A percentile compares a stretch with the other conserved stretches of the same genome.
These are phyloP conservation scores for Rachicladosporium sp. DNA, from an alignment of 2,329 filamentous ascomycete genomes.

Conservation along the genomic window DNA sequence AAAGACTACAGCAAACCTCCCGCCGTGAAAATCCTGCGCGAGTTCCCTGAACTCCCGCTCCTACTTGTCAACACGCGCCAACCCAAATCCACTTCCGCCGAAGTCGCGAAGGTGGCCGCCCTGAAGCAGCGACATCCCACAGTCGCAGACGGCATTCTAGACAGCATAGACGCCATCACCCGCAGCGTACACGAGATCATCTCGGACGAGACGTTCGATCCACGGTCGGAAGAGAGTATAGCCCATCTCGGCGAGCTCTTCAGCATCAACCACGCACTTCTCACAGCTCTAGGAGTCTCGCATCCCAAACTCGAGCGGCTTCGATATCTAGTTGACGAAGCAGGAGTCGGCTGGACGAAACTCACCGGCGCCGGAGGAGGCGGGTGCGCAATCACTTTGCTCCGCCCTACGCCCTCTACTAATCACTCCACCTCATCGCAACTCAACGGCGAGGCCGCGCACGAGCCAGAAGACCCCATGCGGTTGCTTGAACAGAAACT, in stretches of 20 bases:
- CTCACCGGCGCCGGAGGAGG: constrained; percentile 91
- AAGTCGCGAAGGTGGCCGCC: constrained; percentile 74
- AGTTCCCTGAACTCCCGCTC: constrained; percentile 84
- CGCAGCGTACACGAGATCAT: constrained; percentile 45
- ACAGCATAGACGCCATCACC: constrained; percentile 69
- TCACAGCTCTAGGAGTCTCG: constrained; percentile 85
- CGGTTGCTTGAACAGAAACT: constrained; percentile 50
- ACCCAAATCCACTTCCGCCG: constrained; percentile 68
- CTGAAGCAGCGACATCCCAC: constrained; percentile 61
- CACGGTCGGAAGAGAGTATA: constrained; percentile 50
- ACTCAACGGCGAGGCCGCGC: constrained; percentile 13
- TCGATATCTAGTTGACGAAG: constrained; percentile 78
- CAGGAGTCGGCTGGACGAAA: constrained; percentile 92
- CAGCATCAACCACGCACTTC: constrained; percentile 82
- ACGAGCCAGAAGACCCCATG: constrained; percentile 26
- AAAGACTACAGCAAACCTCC: constrained; percentile 62
- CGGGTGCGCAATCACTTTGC: constrained; percentile 84
- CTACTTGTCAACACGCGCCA: constrained; percentile 83
- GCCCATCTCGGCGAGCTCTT: constrained; percentile 74
- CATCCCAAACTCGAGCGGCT: constrained; percentile 88
- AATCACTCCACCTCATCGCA: constrained; percentile 32
- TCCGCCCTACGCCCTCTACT: constrained; percentile 49
- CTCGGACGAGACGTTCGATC: constrained; percentile 51
- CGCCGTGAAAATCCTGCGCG: constrained; percentile 60
- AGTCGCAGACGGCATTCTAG: constrained; percentile 68